Base-by-base conservation (phyloP, 768 basidiomycete genomes). In the Plicaturopsis crispa region DNA sequence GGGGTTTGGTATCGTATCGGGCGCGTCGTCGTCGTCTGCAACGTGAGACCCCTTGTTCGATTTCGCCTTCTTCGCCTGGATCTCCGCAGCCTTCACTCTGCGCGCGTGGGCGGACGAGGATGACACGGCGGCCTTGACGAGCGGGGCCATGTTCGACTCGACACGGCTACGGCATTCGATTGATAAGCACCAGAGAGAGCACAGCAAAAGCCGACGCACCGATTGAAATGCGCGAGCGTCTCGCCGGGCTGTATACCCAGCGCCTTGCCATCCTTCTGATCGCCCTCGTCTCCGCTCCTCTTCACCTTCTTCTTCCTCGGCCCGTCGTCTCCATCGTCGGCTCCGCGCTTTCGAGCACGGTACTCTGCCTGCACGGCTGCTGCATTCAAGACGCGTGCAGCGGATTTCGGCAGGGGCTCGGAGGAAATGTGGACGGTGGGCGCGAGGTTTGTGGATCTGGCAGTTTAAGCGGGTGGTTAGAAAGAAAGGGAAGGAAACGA, bases 391-490 rank as follows among this genome's bases (percentile, higher is more conserved):
- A 74, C 59, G 16, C 72, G 63, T 14, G 62, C 55, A 8, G 56
- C 63, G 22, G 68, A 59, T 51, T 73, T 73, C 5, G 72, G 72
- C 17, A 75, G 49, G 14, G 51, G 53, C 35, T 73, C 72, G 8
- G 50, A 49, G 47, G 49, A 46, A 35, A 48, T 28, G 38, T 46
- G 39, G 26, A 40, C 38, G 42, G 42, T 46, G 32, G 59, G 61
- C 18, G 57, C 44, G 30, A 58, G 44, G 50, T 66, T 53, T 41
- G 45, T 37, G 26, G 46, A 44, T 36, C 62, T 66, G 35, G 2
- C 42, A 38, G 35, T 40, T 24, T 16, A 8, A 17, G 4, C 30
- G 21, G 31, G 26, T n/a, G 5, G 17, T 22, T 18, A 18, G 34
- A 20, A 12, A n/a, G 13, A n/a, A 6, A 22, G 31, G 26, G 14